Base-by-base conservation (phyloP, 306 rosid genomes). In the Vigna radiata region DNA sequence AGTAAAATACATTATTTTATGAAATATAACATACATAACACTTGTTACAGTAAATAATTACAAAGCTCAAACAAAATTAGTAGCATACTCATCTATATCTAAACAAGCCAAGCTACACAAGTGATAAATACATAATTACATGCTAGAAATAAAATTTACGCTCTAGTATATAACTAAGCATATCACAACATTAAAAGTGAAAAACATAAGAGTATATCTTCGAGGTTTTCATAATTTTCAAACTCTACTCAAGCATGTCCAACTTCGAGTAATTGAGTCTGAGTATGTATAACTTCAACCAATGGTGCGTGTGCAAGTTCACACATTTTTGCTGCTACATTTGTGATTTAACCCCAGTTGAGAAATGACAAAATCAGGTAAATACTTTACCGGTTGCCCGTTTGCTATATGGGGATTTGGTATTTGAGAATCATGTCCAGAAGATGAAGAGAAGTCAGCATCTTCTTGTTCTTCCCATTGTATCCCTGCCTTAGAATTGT, bases 401-500 rank as follows among this genome's bases (percentile, higher is more conserved):
- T 87, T 89, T 23, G 90, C 73, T 56, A 88, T 88, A 82, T 78
- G 96, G 9, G 92, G 94, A 71, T 89, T 86, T 3, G 90, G 93
- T 77, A 84, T 89, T 72, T 86, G 92, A 89, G 99, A 87, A 83
- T 91, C 98, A 72, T 89, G 97, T 75, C 99, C 93, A 31, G 94
- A 86, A 55, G 96, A 96, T 64, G 99, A 88, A 54, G 97, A 96
- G 47, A 91, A 83, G n/a, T 89, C 98, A 63, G 91, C 88, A 82
- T 95, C 98, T 85, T 90, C 97, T 25, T 25, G 27, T 25, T 25
- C 27, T 15, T 86, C 92, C 97, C 98, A 96, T 49, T 84, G 94
- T 54, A 83, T 81, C 82, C 95, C 87, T 2, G 85, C 75, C 78
- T 80, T 83, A 75, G 79, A 65, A 76, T 73, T 86, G 76, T 77